Percentiles rank a stretch among this genome's conserved stretches.
Evolutionary conservation across 2,329 filamentous ascomycete species (phyloP).

Genomic region (Cladophialophora exuberans): DNA sequence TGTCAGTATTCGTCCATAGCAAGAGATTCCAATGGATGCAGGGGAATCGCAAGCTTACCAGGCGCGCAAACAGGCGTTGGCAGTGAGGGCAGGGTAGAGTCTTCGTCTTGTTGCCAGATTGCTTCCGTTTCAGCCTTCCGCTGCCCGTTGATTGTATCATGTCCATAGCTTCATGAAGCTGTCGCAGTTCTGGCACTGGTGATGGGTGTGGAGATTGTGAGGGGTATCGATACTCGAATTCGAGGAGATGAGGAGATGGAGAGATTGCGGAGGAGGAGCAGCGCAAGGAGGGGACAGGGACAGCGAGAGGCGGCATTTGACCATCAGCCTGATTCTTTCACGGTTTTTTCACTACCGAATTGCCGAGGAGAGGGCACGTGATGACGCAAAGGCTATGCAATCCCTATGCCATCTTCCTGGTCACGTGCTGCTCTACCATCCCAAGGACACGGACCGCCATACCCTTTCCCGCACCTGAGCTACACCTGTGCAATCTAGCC

Average conservation of each 20-base stretch:
- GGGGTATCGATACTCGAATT: slow-evolving; percentile 7
- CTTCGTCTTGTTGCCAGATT: slow-evolving; percentile 45
- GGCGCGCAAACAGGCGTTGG: slow-evolving; percentile 51
- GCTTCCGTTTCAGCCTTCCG: slow-evolving; percentile 32
- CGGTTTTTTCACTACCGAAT: background rate
- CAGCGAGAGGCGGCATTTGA: background rate
- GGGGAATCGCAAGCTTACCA: slow-evolving; percentile 33
- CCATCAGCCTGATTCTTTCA: background rate
- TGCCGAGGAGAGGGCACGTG: background rate
- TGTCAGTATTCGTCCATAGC: slow-evolving; percentile 20
- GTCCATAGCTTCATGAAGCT: slow-evolving; percentile 23
- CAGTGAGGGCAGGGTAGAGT: slow-evolving; percentile 54
- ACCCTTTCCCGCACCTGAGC: background rate
- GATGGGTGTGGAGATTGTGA: slow-evolving; percentile 24
- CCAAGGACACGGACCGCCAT: background rate
- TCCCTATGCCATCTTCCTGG: no score
- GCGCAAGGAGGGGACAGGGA: slow-evolving; percentile 6
- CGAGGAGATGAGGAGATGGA: slow-evolving; percentile 5
- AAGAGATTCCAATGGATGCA: slow-evolving; percentile 3
- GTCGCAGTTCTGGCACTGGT: background rate
- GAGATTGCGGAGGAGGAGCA: slow-evolving; percentile 4
- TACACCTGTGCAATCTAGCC: background rate
- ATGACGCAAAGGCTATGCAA: background rate
- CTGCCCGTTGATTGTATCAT: slow-evolving; percentile 20
- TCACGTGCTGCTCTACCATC: no score